Conservation (phyloP, 139 green algal genomes). For the Tetradesmus obliquus region DNA sequence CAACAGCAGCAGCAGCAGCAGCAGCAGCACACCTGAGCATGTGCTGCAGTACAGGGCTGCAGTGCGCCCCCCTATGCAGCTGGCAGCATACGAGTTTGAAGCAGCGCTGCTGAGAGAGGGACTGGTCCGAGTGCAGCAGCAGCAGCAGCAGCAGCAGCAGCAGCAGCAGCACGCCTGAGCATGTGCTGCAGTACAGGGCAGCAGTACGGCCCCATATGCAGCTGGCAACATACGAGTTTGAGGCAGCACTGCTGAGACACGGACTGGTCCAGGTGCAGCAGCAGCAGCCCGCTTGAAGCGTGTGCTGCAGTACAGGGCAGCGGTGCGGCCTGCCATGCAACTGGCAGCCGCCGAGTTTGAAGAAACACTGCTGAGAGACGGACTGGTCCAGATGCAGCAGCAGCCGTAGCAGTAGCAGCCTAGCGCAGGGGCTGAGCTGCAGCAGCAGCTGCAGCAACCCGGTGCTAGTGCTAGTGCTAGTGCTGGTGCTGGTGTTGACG, state of each 20-base stretch:
- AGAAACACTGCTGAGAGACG: not conserved
- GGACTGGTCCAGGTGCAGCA: constrained; percentile 1
- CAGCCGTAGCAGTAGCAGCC: not conserved
- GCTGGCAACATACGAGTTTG: constrained; percentile 10
- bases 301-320: not conserved
- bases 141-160: not conserved
- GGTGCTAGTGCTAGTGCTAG: no score
- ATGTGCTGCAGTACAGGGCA: not conserved
- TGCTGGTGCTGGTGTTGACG: no score
- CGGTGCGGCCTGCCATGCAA: not conserved
- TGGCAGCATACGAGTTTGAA: constrained; percentile 20
- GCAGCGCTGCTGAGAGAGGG: constrained; percentile 4
- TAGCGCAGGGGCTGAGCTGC: no score
- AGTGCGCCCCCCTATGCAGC: not conserved
- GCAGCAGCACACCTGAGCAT: not conserved
- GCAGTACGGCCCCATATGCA: not conserved
- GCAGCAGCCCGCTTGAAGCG: not conserved
- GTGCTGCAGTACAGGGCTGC: not conserved
- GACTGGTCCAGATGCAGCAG: not conserved
- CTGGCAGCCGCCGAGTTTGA: constrained; percentile 7
- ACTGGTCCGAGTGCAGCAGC: not conserved
- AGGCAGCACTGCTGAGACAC: constrained; percentile 3
- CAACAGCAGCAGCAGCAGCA: no score
- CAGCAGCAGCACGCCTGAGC: not conserved
- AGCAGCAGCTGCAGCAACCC: no score